Evolutionary conservation across 176 grass and related monocot species (phyloP).

Genomic region (Tillandsia fasciculata): DNA sequence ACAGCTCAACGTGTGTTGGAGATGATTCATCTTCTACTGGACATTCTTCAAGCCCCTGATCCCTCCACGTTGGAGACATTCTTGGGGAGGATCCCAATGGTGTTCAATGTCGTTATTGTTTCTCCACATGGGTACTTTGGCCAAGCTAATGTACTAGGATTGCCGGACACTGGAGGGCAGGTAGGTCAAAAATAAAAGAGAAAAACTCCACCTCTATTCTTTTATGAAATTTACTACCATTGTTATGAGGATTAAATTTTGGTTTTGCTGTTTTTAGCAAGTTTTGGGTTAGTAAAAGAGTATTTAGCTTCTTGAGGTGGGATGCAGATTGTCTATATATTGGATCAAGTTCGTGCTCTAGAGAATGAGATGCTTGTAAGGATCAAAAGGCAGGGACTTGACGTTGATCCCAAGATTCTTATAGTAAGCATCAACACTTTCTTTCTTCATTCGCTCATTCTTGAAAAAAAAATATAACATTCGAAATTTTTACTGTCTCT

Average conservation of each 20-base stretch:
- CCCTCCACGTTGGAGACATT: slow-evolving; percentile 82
- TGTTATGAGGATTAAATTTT: neutral
- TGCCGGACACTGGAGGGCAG: slow-evolving; percentile 97
- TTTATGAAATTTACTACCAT: neutral
- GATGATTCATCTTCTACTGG: slow-evolving; percentile 92
- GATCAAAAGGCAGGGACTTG: slow-evolving; percentile 77
- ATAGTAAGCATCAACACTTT: slow-evolving; percentile 44
- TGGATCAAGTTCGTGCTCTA: slow-evolving; percentile 91
- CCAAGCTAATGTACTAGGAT: slow-evolving; percentile 94
- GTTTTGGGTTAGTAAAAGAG: neutral
- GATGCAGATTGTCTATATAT: slow-evolving; percentile 77
- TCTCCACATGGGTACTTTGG: slow-evolving; percentile 96
- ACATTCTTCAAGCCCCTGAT: slow-evolving; percentile 89
- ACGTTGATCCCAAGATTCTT: slow-evolving; percentile 77
- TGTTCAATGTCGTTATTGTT: slow-evolving; percentile 93
- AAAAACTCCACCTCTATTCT: neutral
- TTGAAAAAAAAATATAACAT: neutral
- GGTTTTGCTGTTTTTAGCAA: neutral
- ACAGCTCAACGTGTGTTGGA: slow-evolving; percentile 73
- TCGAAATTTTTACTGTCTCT: neutral
- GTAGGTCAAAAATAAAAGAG: slow-evolving; percentile 26
- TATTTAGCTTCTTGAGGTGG: neutral
- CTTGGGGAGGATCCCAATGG: slow-evolving; percentile 92
- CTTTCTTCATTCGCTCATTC: slow-evolving; percentile 9
- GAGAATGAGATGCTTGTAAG: slow-evolving; percentile 92